Evolutionary conservation across 2,329 filamentous ascomycete genomes (phyloP), one percentile per base, ranked within the genome.

Genomic region (Colletotrichum orbiculare): DNA sequence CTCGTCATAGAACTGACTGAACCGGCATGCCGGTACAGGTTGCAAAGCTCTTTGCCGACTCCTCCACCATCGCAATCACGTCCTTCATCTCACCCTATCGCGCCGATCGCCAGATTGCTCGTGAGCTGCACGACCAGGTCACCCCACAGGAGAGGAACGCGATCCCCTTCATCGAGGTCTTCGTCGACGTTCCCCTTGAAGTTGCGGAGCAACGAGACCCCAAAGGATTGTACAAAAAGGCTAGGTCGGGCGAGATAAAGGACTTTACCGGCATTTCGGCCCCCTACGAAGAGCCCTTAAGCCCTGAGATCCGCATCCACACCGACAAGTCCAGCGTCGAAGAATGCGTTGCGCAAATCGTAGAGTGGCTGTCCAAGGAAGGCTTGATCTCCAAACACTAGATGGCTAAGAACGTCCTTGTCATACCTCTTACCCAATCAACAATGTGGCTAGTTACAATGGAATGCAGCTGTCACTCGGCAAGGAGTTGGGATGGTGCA

Each of bases 151-250:
- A 82, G 64, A 90, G 91, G 71, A 90, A 91, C 70, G 77, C 91
- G 0, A 86, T 98, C 62, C 90, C 92, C 9, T 99, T 99, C 76
- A 86, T 99, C 70, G 96, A 99, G 82, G 93, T 98, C 64, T 97
- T 89, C 75, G 90, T 99, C 68, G 94, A 99, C 78, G 89, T 98
- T 11, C 92, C 94, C 12, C 86, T 98, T 70, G 92, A 93, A 79
- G 93, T 96, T 48, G 95, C 96, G 42, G 95, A 98, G 87, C 85
- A 95, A 86, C 89, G 96, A 68, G 96, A 99, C 76, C 96, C 96
- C 53, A 99, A 99, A 88, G 96, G 95, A 6, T 82, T 98, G 66
- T 99, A 99, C 83, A 97, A 97, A 86, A 97, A 97, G 87, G 96
- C 96, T 11, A 85, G 95, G 48, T 90, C 92, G 55, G 96, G 96